Conservation (phyloP, 225 moss, liverwort and hornwort species). For the Lunularia cruciata region DNA sequence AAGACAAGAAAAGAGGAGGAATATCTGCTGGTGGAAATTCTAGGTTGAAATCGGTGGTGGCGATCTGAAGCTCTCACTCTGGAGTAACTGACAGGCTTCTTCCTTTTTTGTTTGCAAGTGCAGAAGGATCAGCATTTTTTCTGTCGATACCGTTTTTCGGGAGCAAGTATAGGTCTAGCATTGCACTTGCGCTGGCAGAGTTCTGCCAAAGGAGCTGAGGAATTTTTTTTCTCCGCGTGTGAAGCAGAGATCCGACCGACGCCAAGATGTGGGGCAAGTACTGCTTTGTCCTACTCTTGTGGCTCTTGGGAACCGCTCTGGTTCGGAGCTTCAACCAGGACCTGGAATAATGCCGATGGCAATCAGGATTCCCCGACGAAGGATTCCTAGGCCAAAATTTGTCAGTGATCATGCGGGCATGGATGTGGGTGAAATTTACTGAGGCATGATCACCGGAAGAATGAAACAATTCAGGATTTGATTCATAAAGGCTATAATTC, state of each 20-base stretch:
- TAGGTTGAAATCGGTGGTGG: background rate
- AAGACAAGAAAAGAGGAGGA: background rate
- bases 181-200: slow-evolving; percentile 11
- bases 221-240: no score
- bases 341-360: background rate
- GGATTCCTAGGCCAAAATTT: background rate
- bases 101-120: background rate
- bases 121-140: background rate
- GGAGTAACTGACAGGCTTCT: background rate
- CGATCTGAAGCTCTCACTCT: slow-evolving; percentile 1
- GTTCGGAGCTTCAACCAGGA: slow-evolving; percentile 9
- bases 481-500: background rate
- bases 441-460: slow-evolving; percentile 3
- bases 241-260: slow-evolving; percentile 1
- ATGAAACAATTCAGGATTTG: slow-evolving; percentile 4
- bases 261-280: slow-evolving; percentile 30
- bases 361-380: background rate
- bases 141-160: slow-evolving; percentile 4
- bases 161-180: slow-evolving; percentile 18
- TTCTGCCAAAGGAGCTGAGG: slow-evolving; percentile 7
- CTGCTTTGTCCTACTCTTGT: slow-evolving; percentile 23
- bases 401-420: background rate
- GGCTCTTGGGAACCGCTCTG: slow-evolving; percentile 25
- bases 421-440: background rate
- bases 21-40: background rate